These are phyloP conservation scores for Chlamydomonas eustigma DNA, from an alignment of 139 green algal species.

Conservation along the genomic window DNA sequence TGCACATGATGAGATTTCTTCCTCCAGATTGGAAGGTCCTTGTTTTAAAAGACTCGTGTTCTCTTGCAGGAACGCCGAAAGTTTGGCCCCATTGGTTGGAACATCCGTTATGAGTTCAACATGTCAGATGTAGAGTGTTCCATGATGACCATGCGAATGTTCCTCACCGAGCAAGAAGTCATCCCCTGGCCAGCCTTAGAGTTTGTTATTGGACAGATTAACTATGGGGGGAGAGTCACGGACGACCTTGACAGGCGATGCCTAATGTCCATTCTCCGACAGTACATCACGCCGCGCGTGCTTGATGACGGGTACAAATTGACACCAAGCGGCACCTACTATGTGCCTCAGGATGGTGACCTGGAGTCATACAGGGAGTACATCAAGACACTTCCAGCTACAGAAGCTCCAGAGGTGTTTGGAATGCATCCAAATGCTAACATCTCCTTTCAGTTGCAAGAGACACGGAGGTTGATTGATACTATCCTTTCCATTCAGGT, in stretches of 20 bases:
- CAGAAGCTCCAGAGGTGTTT: slow-evolving; percentile 80
- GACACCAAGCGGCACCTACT: slow-evolving; percentile 58
- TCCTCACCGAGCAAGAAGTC: slow-evolving; percentile 58
- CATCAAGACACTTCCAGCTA: slow-evolving; percentile 51
- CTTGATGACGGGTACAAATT: slow-evolving; percentile 58
- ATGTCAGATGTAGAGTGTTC: slow-evolving; percentile 76
- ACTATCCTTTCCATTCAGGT: slow-evolving; percentile 74
- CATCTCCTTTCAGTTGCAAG: slow-evolving; percentile 75
- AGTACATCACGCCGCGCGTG: slow-evolving; percentile 65
- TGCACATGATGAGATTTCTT: no score
- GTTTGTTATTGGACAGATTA: slow-evolving; percentile 84
- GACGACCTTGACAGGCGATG: slow-evolving; percentile 80
- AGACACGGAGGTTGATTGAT: slow-evolving; percentile 62
- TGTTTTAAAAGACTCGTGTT: no score
- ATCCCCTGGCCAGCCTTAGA: slow-evolving; percentile 78
- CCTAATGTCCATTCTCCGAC: slow-evolving; percentile 65
- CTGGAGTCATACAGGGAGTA: slow-evolving; percentile 61
- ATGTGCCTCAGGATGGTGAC: slow-evolving; percentile 25
- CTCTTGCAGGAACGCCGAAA: slow-evolving; percentile 80
- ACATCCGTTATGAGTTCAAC: slow-evolving; percentile 88
- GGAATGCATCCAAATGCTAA: slow-evolving; percentile 86
- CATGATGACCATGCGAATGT: slow-evolving; percentile 68
- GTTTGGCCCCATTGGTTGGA: slow-evolving; percentile 86
- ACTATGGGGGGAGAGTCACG: slow-evolving; percentile 85
- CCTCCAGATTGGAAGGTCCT: no score